Evolutionary conservation across 2,329 filamentous ascomycete species (phyloP).

Genomic region (Beauveria asiatica): DNA sequence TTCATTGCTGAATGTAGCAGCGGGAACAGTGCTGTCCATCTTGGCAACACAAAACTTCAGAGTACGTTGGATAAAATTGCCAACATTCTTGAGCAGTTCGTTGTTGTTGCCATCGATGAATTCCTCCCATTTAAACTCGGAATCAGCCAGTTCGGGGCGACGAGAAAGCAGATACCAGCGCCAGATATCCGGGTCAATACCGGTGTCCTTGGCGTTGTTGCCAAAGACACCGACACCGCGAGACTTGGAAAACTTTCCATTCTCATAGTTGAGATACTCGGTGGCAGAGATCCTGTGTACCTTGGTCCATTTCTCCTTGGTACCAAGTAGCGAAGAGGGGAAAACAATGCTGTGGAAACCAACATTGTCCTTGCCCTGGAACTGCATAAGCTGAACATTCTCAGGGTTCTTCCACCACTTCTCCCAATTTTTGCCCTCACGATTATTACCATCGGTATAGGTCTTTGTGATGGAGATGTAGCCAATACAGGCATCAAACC

Average conservation of each 20-base stretch:
- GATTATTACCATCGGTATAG: conserved; percentile 55
- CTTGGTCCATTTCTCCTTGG: conserved; percentile 79
- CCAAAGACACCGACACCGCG: conserved; percentile 86
- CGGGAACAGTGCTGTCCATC: conserved; percentile 61
- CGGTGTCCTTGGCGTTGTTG: conserved; percentile 79
- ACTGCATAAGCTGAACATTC: conserved; percentile 82
- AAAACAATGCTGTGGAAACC: conserved; percentile 79
- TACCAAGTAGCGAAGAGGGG: conserved; percentile 78
- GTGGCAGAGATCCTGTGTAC: conserved; percentile 82
- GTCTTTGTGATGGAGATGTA: conserved; percentile 92
- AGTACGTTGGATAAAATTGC: conserved; percentile 66
- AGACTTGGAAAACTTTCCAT: conserved; percentile 88
- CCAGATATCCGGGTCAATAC: conserved; percentile 82
- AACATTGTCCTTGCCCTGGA: conserved; percentile 73
- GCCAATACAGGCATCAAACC: conserved; percentile 88
- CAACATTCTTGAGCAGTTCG: conserved; percentile 69
- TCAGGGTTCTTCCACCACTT: conserved; percentile 91
- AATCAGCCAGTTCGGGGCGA: conserved; percentile 76
- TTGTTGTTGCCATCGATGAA: conserved; percentile 85
- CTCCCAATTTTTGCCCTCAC: conserved; percentile 63
- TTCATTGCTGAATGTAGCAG: conserved; percentile 46
- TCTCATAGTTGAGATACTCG: conserved; percentile 79
- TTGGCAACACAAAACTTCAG: conserved; percentile 72
- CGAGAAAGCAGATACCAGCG: conserved; percentile 82
- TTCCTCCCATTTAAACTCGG: conserved; percentile 80